Evolutionary conservation across 2,329 filamentous ascomycete species (phyloP), one percentile per base, ranked within the genome.

Genomic region (Drechslera avenae): DNA sequence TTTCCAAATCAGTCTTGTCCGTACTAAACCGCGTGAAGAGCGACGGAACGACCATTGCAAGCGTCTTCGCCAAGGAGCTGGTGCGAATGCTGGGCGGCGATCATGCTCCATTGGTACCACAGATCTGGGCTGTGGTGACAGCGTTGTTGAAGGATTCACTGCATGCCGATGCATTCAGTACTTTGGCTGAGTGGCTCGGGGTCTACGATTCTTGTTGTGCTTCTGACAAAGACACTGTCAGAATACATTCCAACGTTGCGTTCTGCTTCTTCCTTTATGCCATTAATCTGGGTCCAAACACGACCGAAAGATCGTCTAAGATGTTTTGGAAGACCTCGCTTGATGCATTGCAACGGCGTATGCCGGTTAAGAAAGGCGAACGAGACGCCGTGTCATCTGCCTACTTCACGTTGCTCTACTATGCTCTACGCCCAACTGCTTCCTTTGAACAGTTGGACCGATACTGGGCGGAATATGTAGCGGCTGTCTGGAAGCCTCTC

Each of bases 131-230:
- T 51, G 83, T 91, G 30, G 79, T 96, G 2, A 84, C 93, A 5
- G 80, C 96, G 2, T 85, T 96, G 47, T 78, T 97, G 39, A 85
- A 88, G 45, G 78, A 74, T 54, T 73, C 85, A 71, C 58, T 79
- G 78, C 66, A 85, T 77, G 58, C 86, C 69, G 76, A 83, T 19
- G 72, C 77, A 31, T 97, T 93, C 89, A 80, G 86, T 26, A 84
- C 88, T 64, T 85, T 91, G 56, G 82, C 80, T 21, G 79, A 83
- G 5, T 97, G 91, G 89, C 78, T 97, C 6, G 81, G 82, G 26
- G 81, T 96, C 8, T 86, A 96, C 14, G 88, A 96, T 63, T 81
- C 81, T 55, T 94, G 90, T 65, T 91, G 97, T 73, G 96, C 96
- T 67, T 88, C 85, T 60, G 83, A 83, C 44, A 90, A 96, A 56